Evolutionary conservation across 2,329 filamentous ascomycete species (phyloP).

Genomic region (Pseudogymnoascus sp.): DNA sequence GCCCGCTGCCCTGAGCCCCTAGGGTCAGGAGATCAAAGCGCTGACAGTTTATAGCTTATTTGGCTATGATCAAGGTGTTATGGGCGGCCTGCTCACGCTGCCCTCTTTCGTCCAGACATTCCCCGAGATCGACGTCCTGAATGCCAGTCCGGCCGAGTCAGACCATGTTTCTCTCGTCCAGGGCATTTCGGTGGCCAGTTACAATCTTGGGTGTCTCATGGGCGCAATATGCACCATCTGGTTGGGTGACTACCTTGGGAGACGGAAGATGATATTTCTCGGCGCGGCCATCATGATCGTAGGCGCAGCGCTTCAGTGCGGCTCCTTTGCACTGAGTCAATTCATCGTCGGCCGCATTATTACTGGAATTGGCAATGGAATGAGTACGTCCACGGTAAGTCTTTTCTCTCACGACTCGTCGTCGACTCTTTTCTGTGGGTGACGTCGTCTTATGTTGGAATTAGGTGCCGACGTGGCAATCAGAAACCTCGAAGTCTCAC

Average conservation of each 20-base stretch:
- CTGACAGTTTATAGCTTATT: conserved; percentile 5
- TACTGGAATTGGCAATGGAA: conserved; percentile 39
- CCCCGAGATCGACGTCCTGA: conserved; percentile 1
- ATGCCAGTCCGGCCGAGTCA: not conserved
- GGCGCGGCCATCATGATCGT: conserved; percentile 9
- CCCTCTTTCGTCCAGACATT: conserved; percentile 45
- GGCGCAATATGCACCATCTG: conserved; percentile 40
- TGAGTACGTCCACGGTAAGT: conserved; percentile 38
- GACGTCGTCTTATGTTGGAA: too few species aligned
- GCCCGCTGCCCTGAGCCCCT: not conserved
- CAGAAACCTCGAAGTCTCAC: conserved; percentile 49
- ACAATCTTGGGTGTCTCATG: conserved; percentile 40
- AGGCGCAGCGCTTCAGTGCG: conserved; percentile 36
- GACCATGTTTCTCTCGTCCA: conserved; percentile 7
- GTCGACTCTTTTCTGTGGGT: too few species aligned
- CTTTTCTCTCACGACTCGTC: too few species aligned
- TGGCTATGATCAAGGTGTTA: conserved; percentile 10
- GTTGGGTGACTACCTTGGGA: conserved; percentile 39
- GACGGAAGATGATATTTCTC: conserved; percentile 7
- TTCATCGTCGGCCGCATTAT: conserved; percentile 40
- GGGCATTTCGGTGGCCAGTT: not conserved
- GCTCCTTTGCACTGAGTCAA: conserved; percentile 26
- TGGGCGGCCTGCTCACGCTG: conserved; percentile 12
- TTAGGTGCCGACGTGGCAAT: conserved; percentile 52
- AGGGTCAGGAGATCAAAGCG: not conserved